phyloP scores from a whole-genome alignment of 805 yeast genomes.

The Maudiozyma bulderi region DNA sequence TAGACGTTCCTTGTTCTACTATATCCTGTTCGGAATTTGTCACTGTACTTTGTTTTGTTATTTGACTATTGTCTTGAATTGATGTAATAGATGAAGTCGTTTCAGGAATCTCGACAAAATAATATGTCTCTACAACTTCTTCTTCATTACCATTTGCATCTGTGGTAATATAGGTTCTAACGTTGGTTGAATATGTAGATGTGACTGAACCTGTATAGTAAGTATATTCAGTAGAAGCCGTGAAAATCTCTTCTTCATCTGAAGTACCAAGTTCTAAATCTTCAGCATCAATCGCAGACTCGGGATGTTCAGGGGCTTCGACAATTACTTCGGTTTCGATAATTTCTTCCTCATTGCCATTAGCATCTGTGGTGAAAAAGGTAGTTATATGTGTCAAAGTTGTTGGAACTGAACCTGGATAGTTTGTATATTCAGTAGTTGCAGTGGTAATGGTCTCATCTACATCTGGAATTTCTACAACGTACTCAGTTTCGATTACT shows the following conservation, averaged over 20 bases:
- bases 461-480: neutral
- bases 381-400: neutral
- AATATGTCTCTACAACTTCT: neutral
- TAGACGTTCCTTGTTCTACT: neutral
- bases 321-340: neutral
- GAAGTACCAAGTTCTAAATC: neutral
- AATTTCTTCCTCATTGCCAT: neutral
- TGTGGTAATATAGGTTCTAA: neutral
- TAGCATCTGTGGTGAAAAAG: neutral
- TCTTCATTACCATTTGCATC: neutral
- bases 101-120: neutral
- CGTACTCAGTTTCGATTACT: neutral
- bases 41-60: neutral
- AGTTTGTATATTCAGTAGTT: neutral
- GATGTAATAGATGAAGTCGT: neutral
- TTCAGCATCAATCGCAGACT: neutral
- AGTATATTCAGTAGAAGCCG: neutral
- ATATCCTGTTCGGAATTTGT: neutral
- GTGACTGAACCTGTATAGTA: neutral
- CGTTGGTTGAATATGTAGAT: neutral
- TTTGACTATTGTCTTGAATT: neutral
- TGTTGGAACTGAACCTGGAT: neutral
- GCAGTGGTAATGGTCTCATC: neutral
- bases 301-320: neutral
- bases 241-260: neutral